Evolutionary conservation across 2,329 filamentous ascomycete genomes (phyloP), one percentile per base, ranked within the genome.

Genomic region (Botryotinia calthae): DNA sequence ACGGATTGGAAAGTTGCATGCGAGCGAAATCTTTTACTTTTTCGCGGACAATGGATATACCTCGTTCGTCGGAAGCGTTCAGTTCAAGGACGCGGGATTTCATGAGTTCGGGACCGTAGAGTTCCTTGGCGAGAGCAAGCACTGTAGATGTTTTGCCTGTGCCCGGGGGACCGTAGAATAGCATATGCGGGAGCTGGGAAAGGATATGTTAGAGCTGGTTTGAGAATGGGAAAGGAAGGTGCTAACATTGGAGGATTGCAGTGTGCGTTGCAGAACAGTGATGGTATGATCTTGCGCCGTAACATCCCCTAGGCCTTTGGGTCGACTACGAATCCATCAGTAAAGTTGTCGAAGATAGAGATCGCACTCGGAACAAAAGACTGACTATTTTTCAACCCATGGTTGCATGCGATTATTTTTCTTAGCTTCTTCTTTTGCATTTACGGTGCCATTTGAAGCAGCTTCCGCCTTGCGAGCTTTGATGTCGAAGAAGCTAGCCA

Each of bases 321-420:
- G 97, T 62, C 96, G 95, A 82, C 95, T 68, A 48, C 10, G 3
- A 56, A 56, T 42, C 7, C 9, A 31, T 68, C 25, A 68, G 48
- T 18, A 68, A 42, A 44, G 25, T 5, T 34, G 31, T 68, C 2
- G 9, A 40, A 56, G 34, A 40, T 14, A 42, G 37, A 56, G 25
- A 18, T 42, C 14, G 54, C 10, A 42, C 37, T 16, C n/a, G 22
- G 18, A 42, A 40, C 10, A 42, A 62, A 20, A n/a, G 59, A 75
- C 87, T 75, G 86, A 97, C 95, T 98, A 98, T 93, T 98, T 98
- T 85, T 98, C 96, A 70, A 98, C 95, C 96, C 96, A 99, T 79
- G 96, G 96, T 80, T 98, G 95, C 77, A 90, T 86, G 79, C 88
- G 88, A 77, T 87, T 87, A 44, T 85, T 85, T 74, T 92, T 89